Evolutionary conservation across 495 filamentous ascomycete species (phyloP), one percentile per base, ranked within the genome.

Genomic region (Entonaema liquescens): DNA sequence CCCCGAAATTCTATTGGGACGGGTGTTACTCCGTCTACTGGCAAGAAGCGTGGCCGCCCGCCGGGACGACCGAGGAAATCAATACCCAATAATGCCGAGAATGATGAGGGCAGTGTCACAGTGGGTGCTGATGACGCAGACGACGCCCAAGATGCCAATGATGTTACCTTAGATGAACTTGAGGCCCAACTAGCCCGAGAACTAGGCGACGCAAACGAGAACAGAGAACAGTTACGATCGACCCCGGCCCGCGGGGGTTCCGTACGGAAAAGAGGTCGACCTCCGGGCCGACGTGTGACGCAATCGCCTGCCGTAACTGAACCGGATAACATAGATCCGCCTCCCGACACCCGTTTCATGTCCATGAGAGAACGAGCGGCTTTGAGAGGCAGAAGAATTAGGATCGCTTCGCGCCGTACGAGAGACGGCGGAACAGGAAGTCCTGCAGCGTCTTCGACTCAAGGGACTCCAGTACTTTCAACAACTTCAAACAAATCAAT

Each of bases 291-390:
- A 53, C 38, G 62, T 38, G 53, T n/a, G 25, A 59, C 61, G 23
- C 58, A 62, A 35, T 26, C 67, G 5, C 53, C 55, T 13, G 47
- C 19, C 5, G 26, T 65, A n/a, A 25, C 54, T 6, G 44, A 62
- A 1, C 17, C 29, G 13, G 42, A 62, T 8, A 61, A 52, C 19
- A 28, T 50, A 15, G 67, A 62, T 28, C 60, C 69, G 9, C 31
- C 65, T 5, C 69, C 70, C 13, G 70, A 73, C 53, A 62, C 54
- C 35, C 69, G 53, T 17, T 79, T 78, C 28, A 73, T 84, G 73
- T 84, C 83, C 7, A 79, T 85, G 79, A 77, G 77, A 35, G 83
- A 84, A 28, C 73, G 81, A n/a, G 81, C 82, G 76, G 79, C 75
- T 47, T 66, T 82, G 12, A 78, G 75, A 49, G 82, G 82, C 44